Conservation (phyloP, 1,139 yeast species). For the Pichia sp. region DNA sequence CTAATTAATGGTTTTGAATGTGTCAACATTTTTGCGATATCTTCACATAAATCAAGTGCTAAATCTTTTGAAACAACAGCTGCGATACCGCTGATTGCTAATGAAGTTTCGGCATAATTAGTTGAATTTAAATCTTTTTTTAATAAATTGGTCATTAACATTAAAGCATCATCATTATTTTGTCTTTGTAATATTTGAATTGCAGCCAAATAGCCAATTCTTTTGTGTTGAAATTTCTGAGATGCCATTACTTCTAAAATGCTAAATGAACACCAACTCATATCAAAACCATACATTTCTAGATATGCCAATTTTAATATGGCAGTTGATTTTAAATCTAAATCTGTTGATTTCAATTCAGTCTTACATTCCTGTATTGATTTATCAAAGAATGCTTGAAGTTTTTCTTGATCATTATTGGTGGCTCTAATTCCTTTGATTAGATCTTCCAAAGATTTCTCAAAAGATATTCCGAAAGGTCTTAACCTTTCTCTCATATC, state of each 20-base stretch:
- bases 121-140: constrained; percentile 81
- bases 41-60: constrained; percentile 85
- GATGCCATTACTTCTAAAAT: constrained; percentile 94
- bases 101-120: constrained; percentile 67
- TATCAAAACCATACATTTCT: constrained; percentile 97
- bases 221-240: constrained; percentile 79
- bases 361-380: constrained; percentile 81
- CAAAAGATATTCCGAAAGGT: constrained; percentile 83
- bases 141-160: constrained; percentile 85
- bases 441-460: constrained; percentile 78
- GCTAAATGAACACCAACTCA: constrained; percentile 96
- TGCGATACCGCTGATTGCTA: constrained; percentile 89
- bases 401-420: constrained; percentile 70
- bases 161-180: constrained; percentile 76
- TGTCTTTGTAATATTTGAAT: constrained; percentile 76
- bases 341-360: constrained; percentile 73
- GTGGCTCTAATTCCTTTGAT: constrained; percentile 83
- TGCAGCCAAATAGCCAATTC: constrained; percentile 97
- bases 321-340: constrained; percentile 87
- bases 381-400: constrained; percentile 59
- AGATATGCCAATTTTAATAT: constrained; percentile 80
- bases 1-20: constrained; percentile 90
- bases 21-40: constrained; percentile 74
- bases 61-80: constrained; percentile 85
- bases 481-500: constrained; percentile 68